Evolutionary conservation across 768 basidiomycete genomes (phyloP), one percentile per base, ranked within the genome.

Genomic region (Hypholoma fasciculare): DNA sequence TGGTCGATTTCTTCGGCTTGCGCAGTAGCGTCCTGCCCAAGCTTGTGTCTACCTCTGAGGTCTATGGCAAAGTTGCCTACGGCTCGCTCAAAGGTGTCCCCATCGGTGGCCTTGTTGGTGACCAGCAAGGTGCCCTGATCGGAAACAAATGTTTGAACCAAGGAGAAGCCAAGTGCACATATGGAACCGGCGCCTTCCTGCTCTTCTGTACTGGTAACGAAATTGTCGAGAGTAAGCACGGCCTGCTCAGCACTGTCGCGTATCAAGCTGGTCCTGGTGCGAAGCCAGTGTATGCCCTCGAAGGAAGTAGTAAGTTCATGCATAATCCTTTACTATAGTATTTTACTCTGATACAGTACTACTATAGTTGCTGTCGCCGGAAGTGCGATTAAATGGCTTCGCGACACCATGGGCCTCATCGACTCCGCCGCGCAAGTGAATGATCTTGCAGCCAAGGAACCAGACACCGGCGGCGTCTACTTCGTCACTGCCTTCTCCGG

Each of bases 401-500:
- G 96, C 13, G 97, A 99, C 74, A 88, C 92, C 14, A 87, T 98
- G 83, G 72, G 78, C 36, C 74, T 99, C 65, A 96, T 99, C 68
- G 72, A 83, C 27, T 81, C 87, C 26, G 92, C 96, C 0, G 74
- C 74, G 16, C 92, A 98, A 55, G 89, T 98, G 67, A 98, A 98
- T 67, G 79, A 78, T 6, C 83, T 98, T 34, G 96, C 94, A 2
- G 84, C 81, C 3, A 82, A 86, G 37, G 94, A 88, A 48, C 74
- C 83, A 5, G 85, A 88, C 63, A 88, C 92, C 0, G 96, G 92
- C 37, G 96, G 96, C 7, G 81, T 97, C 30, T 98, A 92, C 76
- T 99, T 98, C 67, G 96, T 98, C 37, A 96, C 96, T 1, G 96
- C 94, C 7, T 98, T 99, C 77, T 90, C 89, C 40, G 97, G 97